Evolutionary conservation across 176 grass and related monocot species (phyloP).

Genomic region (Aegilops longissima): DNA sequence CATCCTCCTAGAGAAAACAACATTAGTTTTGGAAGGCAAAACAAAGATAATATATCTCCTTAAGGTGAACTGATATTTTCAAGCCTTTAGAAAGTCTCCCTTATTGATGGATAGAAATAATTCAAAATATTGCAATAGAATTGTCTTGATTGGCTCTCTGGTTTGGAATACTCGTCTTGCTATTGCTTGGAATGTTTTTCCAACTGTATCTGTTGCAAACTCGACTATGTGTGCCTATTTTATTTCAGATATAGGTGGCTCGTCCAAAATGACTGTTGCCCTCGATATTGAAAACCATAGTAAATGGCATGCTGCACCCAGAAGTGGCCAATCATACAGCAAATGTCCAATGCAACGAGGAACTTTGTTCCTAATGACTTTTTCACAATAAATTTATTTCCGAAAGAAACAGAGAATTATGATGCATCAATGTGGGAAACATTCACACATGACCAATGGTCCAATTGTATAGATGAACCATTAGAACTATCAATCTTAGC

Average conservation of each 20-base stretch:
- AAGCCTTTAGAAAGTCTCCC: neutral
- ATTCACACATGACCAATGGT: neutral
- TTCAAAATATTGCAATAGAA: neutral
- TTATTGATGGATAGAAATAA: conserved; percentile 6
- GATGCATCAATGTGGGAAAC: neutral
- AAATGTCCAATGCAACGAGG: neutral
- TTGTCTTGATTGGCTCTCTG: neutral
- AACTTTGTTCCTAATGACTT: conserved; percentile 8
- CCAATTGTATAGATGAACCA: neutral
- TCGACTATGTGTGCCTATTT: neutral
- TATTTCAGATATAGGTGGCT: neutral
- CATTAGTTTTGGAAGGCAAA: neutral
- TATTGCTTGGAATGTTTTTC: conserved; percentile 7
- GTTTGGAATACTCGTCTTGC: neutral
- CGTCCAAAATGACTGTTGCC: neutral
- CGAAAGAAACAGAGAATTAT: neutral
- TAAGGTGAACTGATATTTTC: neutral
- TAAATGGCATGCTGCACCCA: neutral
- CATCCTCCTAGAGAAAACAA: conserved; percentile 72
- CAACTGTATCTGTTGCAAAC: conserved; percentile 5
- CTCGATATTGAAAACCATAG: neutral
- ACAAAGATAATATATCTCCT: neutral
- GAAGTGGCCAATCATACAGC: conserved; percentile 15
- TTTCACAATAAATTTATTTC: neutral
- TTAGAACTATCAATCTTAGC: neutral